Percentiles rank a stretch among this genome's conserved stretches.
phyloP scores from a whole-genome alignment of 2,329 filamentous ascomycete species.

The Microsporum ferrugineum region DNA sequence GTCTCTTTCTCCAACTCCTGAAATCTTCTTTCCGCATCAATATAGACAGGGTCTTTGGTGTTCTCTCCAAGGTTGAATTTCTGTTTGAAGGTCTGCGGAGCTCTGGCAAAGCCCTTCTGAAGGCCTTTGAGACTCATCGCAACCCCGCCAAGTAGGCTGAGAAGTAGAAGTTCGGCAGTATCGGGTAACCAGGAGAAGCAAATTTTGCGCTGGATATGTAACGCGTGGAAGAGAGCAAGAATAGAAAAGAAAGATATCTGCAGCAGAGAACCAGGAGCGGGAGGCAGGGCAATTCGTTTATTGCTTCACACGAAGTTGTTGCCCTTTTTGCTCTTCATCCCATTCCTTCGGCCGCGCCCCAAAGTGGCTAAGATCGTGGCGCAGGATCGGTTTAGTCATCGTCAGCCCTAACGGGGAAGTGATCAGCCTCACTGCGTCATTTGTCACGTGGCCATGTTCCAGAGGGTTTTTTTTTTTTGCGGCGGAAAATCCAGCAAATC shows the following conservation, averaged over 20 bases:
- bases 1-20: constrained; percentile 90
- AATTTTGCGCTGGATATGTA: neutral
- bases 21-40: constrained; percentile 87
- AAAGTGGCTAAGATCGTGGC: constrained; percentile 1
- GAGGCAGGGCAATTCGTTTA: neutral
- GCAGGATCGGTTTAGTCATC: neutral
- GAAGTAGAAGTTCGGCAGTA: neutral
- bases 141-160: neutral
- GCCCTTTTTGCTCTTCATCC: neutral
- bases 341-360: neutral
- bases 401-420: neutral
- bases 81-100: constrained; percentile 81
- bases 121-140: constrained; percentile 95
- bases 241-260: neutral
- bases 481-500: too few species aligned
- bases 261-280: neutral
- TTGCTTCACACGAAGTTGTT: neutral
- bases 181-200: neutral
- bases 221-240: neutral
- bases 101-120: constrained; percentile 76
- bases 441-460: neutral
- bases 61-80: constrained; percentile 93
- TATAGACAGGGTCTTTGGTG: constrained; percentile 89
- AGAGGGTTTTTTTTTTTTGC: neutral
- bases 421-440: neutral